These are phyloP conservation scores for Daldinia concentrica DNA, from an alignment of 495 filamentous ascomycete genomes.

Conservation along the genomic window DNA sequence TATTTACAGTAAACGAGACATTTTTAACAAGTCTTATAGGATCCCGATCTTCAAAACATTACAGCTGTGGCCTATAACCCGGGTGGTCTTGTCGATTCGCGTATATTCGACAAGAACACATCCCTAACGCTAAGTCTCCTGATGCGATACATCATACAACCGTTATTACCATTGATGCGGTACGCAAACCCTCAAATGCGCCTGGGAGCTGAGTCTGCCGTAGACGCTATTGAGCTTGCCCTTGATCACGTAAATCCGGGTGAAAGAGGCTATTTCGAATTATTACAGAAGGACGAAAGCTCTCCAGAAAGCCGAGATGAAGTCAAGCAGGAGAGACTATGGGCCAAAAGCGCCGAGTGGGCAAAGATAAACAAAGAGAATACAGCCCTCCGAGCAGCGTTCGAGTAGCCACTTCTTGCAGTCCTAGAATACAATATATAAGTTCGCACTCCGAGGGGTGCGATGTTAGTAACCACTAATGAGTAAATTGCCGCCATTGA, in stretches of 20 bases:
- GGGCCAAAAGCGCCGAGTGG: constrained; percentile 36
- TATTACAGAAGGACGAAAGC: constrained; percentile 49
- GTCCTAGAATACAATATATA: background rate
- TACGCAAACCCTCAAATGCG: constrained; percentile 51
- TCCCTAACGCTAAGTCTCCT: constrained; percentile 37
- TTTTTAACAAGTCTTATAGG: constrained; percentile 31
- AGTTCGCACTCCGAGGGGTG: no score
- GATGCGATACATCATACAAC: constrained; percentile 41
- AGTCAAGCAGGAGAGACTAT: constrained; percentile 53
- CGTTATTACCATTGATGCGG: constrained; percentile 46
- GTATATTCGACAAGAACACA: constrained; percentile 51
- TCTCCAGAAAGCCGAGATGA: constrained; percentile 51
- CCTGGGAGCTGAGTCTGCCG: constrained; percentile 44
- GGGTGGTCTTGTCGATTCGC: constrained; percentile 57
- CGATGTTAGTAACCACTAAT: no score
- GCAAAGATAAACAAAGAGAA: constrained; percentile 25
- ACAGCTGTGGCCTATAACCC: constrained; percentile 58
- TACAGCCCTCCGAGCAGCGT: constrained; percentile 11
- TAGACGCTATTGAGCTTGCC: constrained; percentile 47
- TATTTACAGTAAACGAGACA: background rate
- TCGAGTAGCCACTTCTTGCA: background rate
- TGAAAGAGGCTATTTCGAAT: constrained; percentile 52
- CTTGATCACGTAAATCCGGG: constrained; percentile 38
- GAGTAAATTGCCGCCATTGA: no score
- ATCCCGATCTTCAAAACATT: constrained; percentile 48